Conservation (phyloP, 176 grass and related monocot species). For the Bolboschoenus planiculmis region DNA sequence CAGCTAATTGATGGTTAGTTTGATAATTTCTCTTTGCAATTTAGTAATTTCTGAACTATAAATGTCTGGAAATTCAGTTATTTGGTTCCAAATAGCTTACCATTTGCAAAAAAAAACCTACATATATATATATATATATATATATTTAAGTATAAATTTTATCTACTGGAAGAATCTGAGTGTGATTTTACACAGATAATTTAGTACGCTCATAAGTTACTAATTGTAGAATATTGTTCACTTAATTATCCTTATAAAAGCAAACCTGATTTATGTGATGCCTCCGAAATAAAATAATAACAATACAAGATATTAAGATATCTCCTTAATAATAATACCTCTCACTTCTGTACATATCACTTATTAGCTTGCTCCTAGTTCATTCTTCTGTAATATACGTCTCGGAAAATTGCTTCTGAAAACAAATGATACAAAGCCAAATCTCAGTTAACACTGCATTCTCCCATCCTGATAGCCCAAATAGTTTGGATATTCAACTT, state of each 20-base stretch:
- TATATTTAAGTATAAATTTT: too few relatives aligned
- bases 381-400: neutral
- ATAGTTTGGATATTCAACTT: neutral
- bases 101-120: too few relatives aligned
- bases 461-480: neutral
- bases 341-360: slow-evolving; percentile 14
- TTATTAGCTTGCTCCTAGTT: slow-evolving; percentile 15
- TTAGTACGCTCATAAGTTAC: neutral
- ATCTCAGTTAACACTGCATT: neutral
- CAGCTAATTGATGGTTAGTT: slow-evolving; percentile 3
- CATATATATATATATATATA: too few relatives aligned
- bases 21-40: neutral
- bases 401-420: slow-evolving; percentile 13
- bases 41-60: neutral
- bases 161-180: neutral
- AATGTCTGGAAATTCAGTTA: neutral
- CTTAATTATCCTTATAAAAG: neutral
- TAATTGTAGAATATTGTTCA: slow-evolving; percentile 10
- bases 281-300: slow-evolving; percentile 15
- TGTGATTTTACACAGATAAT: slow-evolving; percentile 2
- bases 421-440: neutral
- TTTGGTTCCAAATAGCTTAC: too few relatives aligned
- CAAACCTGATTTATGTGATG: neutral
- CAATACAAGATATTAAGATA: neutral
- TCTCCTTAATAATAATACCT: neutral